These are phyloP conservation scores for Sporothrix schenckii DNA, from an alignment of 2,329 filamentous ascomycete genomes.

Conservation along the genomic window DNA sequence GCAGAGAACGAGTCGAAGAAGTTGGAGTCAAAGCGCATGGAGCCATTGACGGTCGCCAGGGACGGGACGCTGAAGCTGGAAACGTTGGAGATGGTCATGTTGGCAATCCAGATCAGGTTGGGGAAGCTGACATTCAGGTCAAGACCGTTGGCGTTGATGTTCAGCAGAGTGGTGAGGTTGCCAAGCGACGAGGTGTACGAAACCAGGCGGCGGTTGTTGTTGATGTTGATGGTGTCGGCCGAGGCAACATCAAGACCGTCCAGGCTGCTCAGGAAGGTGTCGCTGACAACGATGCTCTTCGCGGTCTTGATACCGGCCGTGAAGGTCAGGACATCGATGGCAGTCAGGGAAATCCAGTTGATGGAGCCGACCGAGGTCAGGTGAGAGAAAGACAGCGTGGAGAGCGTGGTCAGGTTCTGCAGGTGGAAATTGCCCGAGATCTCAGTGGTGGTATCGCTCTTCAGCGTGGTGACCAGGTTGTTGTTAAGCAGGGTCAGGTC, in stretches of 20 bases:
- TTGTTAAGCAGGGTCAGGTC: slow-evolving; percentile 64
- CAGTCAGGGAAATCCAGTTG: slow-evolving; percentile 71
- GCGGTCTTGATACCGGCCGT: slow-evolving; percentile 64
- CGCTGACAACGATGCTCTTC: slow-evolving; percentile 71
- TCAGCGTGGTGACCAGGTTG: slow-evolving; percentile 62
- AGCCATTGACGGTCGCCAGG: slow-evolving; percentile 72
- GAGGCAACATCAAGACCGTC: slow-evolving; percentile 77
- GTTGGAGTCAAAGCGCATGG: slow-evolving; percentile 84
- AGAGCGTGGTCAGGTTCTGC: slow-evolving; percentile 68
- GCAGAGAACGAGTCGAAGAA: slow-evolving; percentile 63
- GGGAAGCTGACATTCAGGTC: slow-evolving; percentile 72
- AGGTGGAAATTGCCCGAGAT: slow-evolving; percentile 74
- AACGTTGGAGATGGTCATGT: slow-evolving; percentile 82
- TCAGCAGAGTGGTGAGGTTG: slow-evolving; percentile 71
- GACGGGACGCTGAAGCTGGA: slow-evolving; percentile 73
- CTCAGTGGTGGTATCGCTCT: slow-evolving; percentile 60
- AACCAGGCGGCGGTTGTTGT: slow-evolving; percentile 85
- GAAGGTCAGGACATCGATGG: slow-evolving; percentile 54
- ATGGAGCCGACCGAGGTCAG: slow-evolving; percentile 70
- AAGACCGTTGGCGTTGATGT: slow-evolving; percentile 78
- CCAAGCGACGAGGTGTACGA: slow-evolving; percentile 75
- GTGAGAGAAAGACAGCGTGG: slow-evolving; percentile 65
- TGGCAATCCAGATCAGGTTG: slow-evolving; percentile 75
- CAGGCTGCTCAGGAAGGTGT: slow-evolving; percentile 80
- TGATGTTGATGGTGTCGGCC: slow-evolving; percentile 75